Base-by-base conservation (phyloP, 2,329 filamentous ascomycete genomes). In the Diplodia mutila region DNA sequence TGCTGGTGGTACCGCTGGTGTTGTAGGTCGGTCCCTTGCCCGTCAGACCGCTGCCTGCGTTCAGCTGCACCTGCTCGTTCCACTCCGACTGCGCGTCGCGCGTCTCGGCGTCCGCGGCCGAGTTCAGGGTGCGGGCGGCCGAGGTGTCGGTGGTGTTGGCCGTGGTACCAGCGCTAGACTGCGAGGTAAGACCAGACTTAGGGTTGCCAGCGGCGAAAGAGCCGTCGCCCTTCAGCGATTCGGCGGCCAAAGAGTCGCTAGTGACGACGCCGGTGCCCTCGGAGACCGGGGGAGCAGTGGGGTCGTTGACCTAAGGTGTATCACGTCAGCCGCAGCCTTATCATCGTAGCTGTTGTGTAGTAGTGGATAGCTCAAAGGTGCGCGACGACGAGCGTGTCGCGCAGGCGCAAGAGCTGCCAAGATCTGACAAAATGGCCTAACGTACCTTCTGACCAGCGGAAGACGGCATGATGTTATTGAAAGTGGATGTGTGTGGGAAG, bases 231-330 rank as follows among this genome's bases (percentile, higher is more conserved):
- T 83, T 80, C 68, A 87, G 79, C 0, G 91, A 95, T 74, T 94
- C 89, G 68, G 88, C 90, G 12, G 92, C 92, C 5, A 96, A 87
- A 7, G 91, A 94, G 78, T 90, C 91, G 16, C 85, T 81, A 53
- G 85, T 80, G 1, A 94, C 84, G 29, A 83, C 73, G 64, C 92
- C 92, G 5, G 89, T 81, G 16, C 84, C 81, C 77, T 95, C 92
- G 18, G 81, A 76, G 68, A 83, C 85, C 32, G 87, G 78, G 46
- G 73, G 74, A 55, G 81, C 76, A 68, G 76, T 74, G 64, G 84
- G 81, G 74, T 87, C 85, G 54, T 82, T 86, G 70, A 81, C 75
- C 77, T 83, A 61, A 32, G 8, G 42, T 46, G 21, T 69, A 76
- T 73, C 72, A 75, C 48, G 32, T 52, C 32, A 65, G 68, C 65